Evolutionary conservation across 345 rosid species (phyloP).

Genomic region (Pugionium cornutum): DNA sequence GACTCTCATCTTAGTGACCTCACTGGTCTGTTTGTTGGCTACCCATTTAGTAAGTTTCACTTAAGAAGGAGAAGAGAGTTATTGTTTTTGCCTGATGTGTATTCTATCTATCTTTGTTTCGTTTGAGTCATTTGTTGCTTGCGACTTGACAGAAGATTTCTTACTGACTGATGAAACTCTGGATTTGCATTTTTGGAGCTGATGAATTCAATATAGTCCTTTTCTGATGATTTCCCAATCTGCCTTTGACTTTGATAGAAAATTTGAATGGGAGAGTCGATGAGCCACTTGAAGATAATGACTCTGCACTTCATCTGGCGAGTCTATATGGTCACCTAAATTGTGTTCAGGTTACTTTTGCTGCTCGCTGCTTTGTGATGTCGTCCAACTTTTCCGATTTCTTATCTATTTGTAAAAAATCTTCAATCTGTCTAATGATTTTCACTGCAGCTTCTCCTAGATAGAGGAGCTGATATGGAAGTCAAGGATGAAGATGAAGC

Average conservation of each 20-base stretch:
- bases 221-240: conserved; percentile 1
- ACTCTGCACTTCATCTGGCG: conserved; percentile 84
- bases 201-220: neutral
- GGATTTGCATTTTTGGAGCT: conserved; percentile 18
- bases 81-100: neutral
- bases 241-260: conserved; percentile 45
- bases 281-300: conserved; percentile 87
- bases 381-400: neutral
- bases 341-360: conserved; percentile 71
- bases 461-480: conserved; percentile 85
- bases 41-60: neutral
- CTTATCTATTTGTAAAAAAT: neutral
- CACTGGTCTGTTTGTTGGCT: conserved; percentile 6
- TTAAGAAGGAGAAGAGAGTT: neutral
- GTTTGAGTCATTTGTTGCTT: conserved; percentile 9
- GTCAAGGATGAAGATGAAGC: conserved; percentile 92
- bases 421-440: too few species aligned
- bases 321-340: conserved; percentile 86
- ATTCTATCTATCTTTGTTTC: conserved; percentile 4
- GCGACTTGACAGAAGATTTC: conserved; percentile 3
- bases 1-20: neutral
- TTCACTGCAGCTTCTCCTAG: conserved; percentile 65
- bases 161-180: neutral
- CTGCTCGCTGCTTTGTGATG: neutral
- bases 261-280: conserved; percentile 70